phyloP scores from a whole-genome alignment of 2,329 filamentous ascomycete genomes.

The Nectriaceae sp. region DNA sequence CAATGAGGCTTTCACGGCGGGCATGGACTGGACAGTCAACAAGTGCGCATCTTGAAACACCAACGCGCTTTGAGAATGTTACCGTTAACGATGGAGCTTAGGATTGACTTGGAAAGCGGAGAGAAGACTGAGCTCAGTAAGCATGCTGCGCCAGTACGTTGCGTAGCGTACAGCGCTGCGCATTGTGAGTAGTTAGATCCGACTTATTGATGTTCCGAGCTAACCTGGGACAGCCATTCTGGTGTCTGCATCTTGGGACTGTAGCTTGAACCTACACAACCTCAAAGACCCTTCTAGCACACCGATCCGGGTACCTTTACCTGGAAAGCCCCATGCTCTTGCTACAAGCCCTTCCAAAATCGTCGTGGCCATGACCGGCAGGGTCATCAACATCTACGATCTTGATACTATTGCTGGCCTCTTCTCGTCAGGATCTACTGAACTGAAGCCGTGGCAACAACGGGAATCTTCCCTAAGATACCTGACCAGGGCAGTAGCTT shows the following conservation, averaged over 20 bases:
- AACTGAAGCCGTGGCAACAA: conserved; percentile 82
- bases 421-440: conserved; percentile 45
- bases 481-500: conserved; percentile 88
- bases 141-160: conserved; percentile 78
- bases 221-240: conserved; percentile 59
- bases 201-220: conserved; percentile 3
- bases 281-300: conserved; percentile 51
- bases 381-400: conserved; percentile 94
- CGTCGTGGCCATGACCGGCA: conserved; percentile 93
- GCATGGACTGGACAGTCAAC: conserved; percentile 84
- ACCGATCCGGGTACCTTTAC: conserved; percentile 70
- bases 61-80: conserved; percentile 3
- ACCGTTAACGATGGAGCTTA: conserved; percentile 26
- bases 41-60: conserved; percentile 47
- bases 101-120: conserved; percentile 70
- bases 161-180: conserved; percentile 77
- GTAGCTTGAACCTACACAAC: conserved; percentile 82
- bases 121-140: conserved; percentile 75
- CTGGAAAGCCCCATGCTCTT: conserved; percentile 87
- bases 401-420: conserved; percentile 65
- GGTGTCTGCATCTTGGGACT: conserved; percentile 92
- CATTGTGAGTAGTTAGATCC: conserved; percentile 54
- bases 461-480: conserved; percentile 95
- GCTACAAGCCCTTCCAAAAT: conserved; percentile 77
- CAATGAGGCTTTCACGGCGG: conserved; percentile 81